Base-by-base conservation (phyloP, 371 early-diverging fungal species). In the Rhizomucor pusillus region DNA sequence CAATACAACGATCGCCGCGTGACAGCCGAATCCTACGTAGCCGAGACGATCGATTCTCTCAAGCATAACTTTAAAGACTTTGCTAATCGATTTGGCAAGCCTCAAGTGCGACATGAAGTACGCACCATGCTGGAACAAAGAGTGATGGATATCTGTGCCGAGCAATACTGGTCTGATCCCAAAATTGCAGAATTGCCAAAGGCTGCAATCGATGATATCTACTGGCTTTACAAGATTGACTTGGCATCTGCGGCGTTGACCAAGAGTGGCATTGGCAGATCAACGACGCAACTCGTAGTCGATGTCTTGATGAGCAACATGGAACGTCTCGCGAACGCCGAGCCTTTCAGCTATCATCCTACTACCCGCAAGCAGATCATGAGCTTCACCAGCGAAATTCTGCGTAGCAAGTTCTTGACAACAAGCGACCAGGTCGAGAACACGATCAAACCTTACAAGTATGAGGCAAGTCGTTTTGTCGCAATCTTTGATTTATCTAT, bases 361-460 rank as follows among this genome's bases (percentile, higher is more conserved):
- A 90, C 87, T 6, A 89, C 94, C 0, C 81, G 89, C n/a, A 73
- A 81, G 11, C 83, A 90, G 23, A 84, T 97, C 50, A 73, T 91
- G 64, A 80, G 85, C 44, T 91, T 94, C 61, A 87, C 88, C 7
- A 83, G 86, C 52, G 91, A 90, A 39, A 87, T 96, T 40, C 55
- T 98, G 60, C 85, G 92, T 34, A 76, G 77, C 48, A 92, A 95
- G 52, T 92, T 90, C 66, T 82, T 90, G 47, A 75, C 90, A 1
- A 90, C 93, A 0, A 89, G 94, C 10, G 98, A 97, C 61, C 96
- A 95, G 71, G 97, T 98, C 6, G 99, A 98, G 64, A 97, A 97
- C 70, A 93, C 96, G 7, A 94, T 98, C 71, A 97, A 97, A 71
- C 99, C 98, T 3, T 96, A 87, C 81, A 98, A 98, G 75, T 93